A percentile compares a stretch with the other conserved stretches of the same genome.
These are phyloP conservation scores for Xylariaceae sp. DNA, from an alignment of 2,329 filamentous ascomycete species.

Conservation along the genomic window DNA sequence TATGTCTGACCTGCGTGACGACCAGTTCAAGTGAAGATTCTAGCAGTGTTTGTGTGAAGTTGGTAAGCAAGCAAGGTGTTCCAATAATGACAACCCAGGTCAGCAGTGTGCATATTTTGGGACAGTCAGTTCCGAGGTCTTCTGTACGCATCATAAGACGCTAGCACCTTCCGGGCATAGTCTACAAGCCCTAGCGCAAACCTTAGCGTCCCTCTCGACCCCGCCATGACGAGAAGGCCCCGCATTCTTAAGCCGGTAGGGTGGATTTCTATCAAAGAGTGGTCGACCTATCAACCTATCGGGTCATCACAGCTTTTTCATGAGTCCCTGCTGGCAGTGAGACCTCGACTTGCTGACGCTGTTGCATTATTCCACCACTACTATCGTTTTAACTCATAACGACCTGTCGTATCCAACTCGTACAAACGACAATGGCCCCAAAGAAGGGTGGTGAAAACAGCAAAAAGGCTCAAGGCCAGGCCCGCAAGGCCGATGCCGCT, in stretches of 20 bases:
- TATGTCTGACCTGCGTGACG: no score
- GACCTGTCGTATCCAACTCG: not conserved
- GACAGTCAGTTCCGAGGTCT: not conserved
- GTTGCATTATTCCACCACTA: not conserved
- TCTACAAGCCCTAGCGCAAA: no score
- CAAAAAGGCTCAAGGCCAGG: constrained; percentile 87
- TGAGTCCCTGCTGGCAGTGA: not conserved
- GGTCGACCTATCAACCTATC: not conserved
- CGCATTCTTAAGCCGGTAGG: not conserved
- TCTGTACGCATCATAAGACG: not conserved
- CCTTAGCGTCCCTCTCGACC: not conserved
- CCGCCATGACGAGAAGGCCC: not conserved
- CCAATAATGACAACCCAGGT: not conserved
- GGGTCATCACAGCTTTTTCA: not conserved
- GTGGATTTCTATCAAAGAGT: not conserved
- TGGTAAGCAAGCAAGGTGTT: not conserved
- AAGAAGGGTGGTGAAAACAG: constrained; percentile 73
- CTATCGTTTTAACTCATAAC: not conserved
- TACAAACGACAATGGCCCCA: constrained; percentile 52
- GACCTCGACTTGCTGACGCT: not conserved
- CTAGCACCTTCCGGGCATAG: no score
- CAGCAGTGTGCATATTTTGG: not conserved
- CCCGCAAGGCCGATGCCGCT: constrained; percentile 84
- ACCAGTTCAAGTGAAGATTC: not conserved
- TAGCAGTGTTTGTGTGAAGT: not conserved